phyloP scores from a whole-genome alignment of 768 basidiomycete species.

The Hydnum rufescens region DNA sequence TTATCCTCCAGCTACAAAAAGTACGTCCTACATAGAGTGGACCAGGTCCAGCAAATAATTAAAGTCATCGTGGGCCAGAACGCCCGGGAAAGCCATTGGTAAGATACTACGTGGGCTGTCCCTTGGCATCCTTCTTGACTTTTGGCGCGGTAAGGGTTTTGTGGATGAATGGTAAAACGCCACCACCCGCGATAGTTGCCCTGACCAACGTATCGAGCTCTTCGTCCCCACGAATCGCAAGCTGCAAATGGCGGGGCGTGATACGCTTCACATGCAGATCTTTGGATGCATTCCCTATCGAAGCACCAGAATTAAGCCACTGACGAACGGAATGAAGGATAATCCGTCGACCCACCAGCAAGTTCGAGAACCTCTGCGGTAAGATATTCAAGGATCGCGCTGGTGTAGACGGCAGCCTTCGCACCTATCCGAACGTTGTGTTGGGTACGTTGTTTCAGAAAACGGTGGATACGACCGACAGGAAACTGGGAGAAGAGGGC shows the following conservation, averaged over 20 bases:
- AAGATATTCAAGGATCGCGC: conserved; percentile 87
- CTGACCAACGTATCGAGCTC: conserved; percentile 90
- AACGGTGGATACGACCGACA: conserved; percentile 94
- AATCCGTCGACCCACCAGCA: conserved; percentile 58
- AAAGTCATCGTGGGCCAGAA: no score
- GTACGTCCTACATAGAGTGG: no score
- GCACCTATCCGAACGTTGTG: conserved; percentile 91
- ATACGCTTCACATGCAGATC: conserved; percentile 96
- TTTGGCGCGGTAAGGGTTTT: conserved; percentile 40
- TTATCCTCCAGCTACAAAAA: no score
- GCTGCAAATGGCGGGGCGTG: conserved; percentile 85
- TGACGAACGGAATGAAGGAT: not conserved
- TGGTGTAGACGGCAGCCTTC: conserved; percentile 95
- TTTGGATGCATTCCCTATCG: conserved; percentile 81
- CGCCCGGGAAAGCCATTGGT: no score
- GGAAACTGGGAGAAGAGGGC: conserved; percentile 50
- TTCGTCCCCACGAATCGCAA: conserved; percentile 93
- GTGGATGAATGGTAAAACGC: conserved; percentile 77
- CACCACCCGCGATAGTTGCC: conserved; percentile 84
- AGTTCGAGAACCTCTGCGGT: conserved; percentile 93
- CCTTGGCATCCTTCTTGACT: not conserved
- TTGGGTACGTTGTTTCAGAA: conserved; percentile 77
- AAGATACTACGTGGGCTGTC: not conserved
- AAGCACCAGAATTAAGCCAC: not conserved
- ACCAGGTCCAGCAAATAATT: no score